Base-by-base conservation (phyloP, 1,284 basidiomycete species). In the Coniophora puteana region DNA sequence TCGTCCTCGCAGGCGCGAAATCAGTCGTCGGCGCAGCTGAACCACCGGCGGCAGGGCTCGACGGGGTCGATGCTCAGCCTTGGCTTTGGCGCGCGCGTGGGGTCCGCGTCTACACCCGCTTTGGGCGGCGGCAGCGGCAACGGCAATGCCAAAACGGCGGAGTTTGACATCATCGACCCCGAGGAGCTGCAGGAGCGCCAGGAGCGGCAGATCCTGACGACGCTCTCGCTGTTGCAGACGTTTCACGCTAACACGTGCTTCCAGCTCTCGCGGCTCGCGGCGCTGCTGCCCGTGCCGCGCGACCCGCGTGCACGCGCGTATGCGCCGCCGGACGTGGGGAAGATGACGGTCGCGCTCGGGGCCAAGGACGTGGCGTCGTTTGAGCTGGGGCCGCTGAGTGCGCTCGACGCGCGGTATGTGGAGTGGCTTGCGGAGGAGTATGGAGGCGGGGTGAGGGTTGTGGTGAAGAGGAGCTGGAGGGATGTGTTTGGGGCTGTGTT, bases 381-480 rank as follows among this genome's bases (percentile, higher is more conserved):
- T 36, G 83, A 85, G 53, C 69, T 89, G 1, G 81, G 83, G 2
- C 80, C 84, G 8, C 62, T 86, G 46, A 89, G 85, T 51, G 65
- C 67, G 8, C 55, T 80, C 33, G 87, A 89, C 50, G 78, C 73
- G 17, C 67, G 67, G 30, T 89, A 88, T 54, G 62, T 89, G 17
- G 83, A 85, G 54, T 89, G 84, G 85, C 65, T 90, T 10, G 76
- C 68, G 3, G 69, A 72, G 35, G 83, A 84, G 57, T 84, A 83
- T 46, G 76, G 71, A 5, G 66, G 67, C 4, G 74, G 71, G 1
- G 54, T 56, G 35, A 62, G 61, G 40, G 58, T 73, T 16, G 57
- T 66, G 22, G 69, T 76, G 24, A 65, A 60, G 48, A 57, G 68
- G n/a, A 64, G 69, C 3, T 77, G 74, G 75, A 66, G 65, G 45